These are phyloP conservation scores for Xylaria sp. DNA, from an alignment of 2,329 filamentous ascomycete genomes.

Conservation along the genomic window DNA sequence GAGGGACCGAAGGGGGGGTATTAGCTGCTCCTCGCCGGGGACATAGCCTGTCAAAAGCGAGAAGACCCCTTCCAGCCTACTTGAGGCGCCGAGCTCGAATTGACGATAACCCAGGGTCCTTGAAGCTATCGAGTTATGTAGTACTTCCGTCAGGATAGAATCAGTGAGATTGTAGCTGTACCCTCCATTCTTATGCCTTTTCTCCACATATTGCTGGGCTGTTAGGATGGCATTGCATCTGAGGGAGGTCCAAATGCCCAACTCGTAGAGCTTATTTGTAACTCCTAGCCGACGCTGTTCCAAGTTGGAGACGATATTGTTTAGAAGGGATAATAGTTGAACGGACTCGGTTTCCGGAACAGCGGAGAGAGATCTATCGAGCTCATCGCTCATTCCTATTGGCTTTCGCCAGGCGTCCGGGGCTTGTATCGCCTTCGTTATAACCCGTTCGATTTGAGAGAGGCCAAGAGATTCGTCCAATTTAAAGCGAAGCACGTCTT, in stretches of 20 bases:
- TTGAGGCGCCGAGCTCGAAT: constrained; percentile 4
- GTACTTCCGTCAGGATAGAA: constrained; percentile 8
- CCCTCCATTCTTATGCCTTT: constrained; percentile 8
- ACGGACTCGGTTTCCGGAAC: constrained; percentile 35
- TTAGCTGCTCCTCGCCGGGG: constrained; percentile 27
- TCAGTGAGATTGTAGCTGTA: neutral
- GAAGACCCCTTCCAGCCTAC: constrained; percentile 38
- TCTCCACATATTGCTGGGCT: constrained; percentile 37
- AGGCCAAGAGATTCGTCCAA: constrained; percentile 35
- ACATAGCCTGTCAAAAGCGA: constrained; percentile 44
- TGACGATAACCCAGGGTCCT: neutral
- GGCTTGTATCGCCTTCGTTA: constrained; percentile 39
- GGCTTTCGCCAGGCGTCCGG: constrained; percentile 37
- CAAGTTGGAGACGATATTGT: constrained; percentile 55
- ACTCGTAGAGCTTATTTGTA: constrained; percentile 46
- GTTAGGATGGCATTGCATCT: constrained; percentile 34
- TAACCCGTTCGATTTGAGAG: constrained; percentile 44
- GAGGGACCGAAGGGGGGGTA: constrained; percentile 30
- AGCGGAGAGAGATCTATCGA: constrained; percentile 20
- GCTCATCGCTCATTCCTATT: constrained; percentile 11
- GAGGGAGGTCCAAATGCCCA: constrained; percentile 49
- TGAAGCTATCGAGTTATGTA: constrained; percentile 12
- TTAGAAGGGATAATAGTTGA: constrained; percentile 53
- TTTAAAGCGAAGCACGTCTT: constrained; percentile 16
- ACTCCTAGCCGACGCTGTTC: constrained; percentile 42